These are phyloP conservation scores for Leccinum uliginosum DNA, from an alignment of 768 basidiomycete species.

Conservation along the genomic window DNA sequence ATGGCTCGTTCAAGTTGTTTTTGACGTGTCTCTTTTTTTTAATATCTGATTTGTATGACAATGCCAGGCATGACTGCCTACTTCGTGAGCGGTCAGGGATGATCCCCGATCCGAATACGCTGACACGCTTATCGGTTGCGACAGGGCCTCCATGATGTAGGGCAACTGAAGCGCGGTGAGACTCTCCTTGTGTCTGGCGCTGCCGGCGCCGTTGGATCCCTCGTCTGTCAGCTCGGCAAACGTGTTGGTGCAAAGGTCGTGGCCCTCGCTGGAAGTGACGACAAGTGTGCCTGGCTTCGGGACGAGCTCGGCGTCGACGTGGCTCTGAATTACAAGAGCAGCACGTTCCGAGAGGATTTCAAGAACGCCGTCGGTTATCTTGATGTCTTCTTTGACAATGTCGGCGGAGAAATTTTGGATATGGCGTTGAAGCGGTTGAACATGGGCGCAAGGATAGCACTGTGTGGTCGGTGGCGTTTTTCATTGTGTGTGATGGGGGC, in stretches of 20 bases:
- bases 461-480: conserved; percentile 62
- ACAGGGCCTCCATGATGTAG: conserved; percentile 81
- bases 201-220: conserved; percentile 83
- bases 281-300: conserved; percentile 86
- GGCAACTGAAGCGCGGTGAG: conserved; percentile 77
- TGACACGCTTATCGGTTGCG: conserved; percentile 1
- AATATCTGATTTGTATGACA: background rate
- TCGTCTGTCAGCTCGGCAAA: conserved; percentile 83
- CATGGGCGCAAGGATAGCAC: conserved; percentile 66
- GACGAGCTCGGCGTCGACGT: conserved; percentile 78
- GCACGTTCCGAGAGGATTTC: conserved; percentile 67
- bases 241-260: conserved; percentile 75
- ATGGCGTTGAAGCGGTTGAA: conserved; percentile 72
- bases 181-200: conserved; percentile 86
- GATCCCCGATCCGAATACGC: background rate
- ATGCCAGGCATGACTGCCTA: conserved; percentile 81
- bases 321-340: conserved; percentile 84
- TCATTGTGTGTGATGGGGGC: background rate
- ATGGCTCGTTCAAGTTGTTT: conserved; percentile 12
- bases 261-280: conserved; percentile 79
- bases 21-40: background rate
- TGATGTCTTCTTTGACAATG: conserved; percentile 86
- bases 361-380: conserved; percentile 65
- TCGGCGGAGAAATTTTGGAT: conserved; percentile 79
- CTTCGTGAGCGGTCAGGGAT: conserved; percentile 49